A percentile compares a stretch with the other conserved stretches of the same genome.
Conservation (phyloP, 129 eudicot genomes). For the Flaveria linearis region DNA sequence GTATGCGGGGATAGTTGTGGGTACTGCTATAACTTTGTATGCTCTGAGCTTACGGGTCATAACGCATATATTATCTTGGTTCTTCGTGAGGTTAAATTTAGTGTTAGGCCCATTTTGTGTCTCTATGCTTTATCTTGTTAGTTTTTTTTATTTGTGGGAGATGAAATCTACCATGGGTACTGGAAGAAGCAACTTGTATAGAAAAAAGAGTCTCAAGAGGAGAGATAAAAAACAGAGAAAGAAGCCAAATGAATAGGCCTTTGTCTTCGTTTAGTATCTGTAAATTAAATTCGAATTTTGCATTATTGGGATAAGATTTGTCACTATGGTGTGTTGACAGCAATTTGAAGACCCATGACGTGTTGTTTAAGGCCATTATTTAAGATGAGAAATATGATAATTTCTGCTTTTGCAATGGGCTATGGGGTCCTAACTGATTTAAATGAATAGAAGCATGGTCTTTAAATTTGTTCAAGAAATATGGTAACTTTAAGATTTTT, state of each 20-base stretch:
- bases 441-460: background rate
- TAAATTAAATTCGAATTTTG: background rate
- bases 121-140: background rate
- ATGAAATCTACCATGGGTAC: background rate
- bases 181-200: background rate
- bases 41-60: background rate
- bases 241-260: background rate
- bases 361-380: background rate
- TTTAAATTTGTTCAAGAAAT: background rate
- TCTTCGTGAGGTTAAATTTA: background rate
- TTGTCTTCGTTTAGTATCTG: background rate
- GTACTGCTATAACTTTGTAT: background rate
- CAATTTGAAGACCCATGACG: background rate
- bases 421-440: background rate
- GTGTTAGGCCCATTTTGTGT: background rate
- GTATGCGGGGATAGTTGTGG: background rate
- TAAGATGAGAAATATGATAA: background rate
- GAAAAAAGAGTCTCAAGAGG: background rate
- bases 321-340: background rate
- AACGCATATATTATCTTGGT: background rate
- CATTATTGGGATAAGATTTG: background rate
- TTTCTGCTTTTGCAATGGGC: background rate
- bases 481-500: background rate
- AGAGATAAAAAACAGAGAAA: background rate
- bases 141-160: conserved; percentile 15